These are phyloP conservation scores for Saccharum officinarum DNA, from an alignment of 176 grass and related monocot genomes.

Conservation along the genomic window DNA sequence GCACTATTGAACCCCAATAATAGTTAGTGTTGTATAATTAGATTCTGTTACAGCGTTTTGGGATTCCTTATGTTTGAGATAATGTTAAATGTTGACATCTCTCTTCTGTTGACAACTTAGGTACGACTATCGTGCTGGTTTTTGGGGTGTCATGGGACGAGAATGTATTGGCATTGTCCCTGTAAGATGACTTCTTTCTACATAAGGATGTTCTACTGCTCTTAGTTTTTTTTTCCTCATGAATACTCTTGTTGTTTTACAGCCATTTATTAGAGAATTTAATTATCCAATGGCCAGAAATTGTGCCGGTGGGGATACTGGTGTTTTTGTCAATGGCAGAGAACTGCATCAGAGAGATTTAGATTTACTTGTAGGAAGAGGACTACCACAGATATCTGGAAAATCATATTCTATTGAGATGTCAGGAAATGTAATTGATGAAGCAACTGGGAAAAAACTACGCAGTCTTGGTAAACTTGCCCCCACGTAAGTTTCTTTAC, in stretches of 20 bases:
- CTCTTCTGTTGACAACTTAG: constrained; percentile 39
- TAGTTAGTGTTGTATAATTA: not conserved
- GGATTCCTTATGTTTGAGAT: constrained; percentile 17
- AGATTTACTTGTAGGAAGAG: constrained; percentile 73
- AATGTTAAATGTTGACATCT: constrained; percentile 21
- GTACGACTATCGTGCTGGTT: constrained; percentile 92
- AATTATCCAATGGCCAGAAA: constrained; percentile 70
- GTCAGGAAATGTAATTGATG: constrained; percentile 83
- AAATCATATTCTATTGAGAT: constrained; percentile 73
- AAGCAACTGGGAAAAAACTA: constrained; percentile 57
- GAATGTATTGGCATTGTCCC: constrained; percentile 95
- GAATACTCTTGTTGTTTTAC: constrained; percentile 5
- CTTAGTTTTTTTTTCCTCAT: constrained; percentile 17
- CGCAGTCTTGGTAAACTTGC: constrained; percentile 90
- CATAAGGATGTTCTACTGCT: not conserved
- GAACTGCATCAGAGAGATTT: constrained; percentile 92
- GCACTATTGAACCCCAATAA: not conserved
- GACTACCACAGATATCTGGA: constrained; percentile 56
- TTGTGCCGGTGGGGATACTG: constrained; percentile 74
- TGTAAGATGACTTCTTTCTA: constrained; percentile 60
- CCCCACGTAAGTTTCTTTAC: constrained; percentile 76
- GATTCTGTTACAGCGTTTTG: not conserved
- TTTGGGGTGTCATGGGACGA: constrained; percentile 96
- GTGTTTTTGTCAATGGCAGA: constrained; percentile 83
- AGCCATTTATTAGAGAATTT: constrained; percentile 95